A percentile compares a stretch with the other conserved stretches of the same genome.
Conservation (phyloP, 805 yeast species). For the Cyberlindnera xylosilytica region DNA sequence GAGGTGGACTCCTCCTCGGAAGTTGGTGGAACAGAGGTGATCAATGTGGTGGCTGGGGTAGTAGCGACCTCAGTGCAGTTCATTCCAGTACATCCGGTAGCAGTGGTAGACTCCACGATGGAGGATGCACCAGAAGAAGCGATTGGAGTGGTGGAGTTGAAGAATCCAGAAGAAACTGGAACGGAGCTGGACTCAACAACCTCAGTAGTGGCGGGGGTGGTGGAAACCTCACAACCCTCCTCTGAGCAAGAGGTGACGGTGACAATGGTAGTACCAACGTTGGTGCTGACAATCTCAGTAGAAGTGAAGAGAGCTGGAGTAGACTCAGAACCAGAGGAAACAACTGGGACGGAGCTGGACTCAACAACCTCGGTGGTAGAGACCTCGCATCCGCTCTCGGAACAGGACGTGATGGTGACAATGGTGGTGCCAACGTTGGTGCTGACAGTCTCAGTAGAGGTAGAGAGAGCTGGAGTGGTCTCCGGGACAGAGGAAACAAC, state of each 20-base stretch:
- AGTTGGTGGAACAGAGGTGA: background rate
- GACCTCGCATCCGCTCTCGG: background rate
- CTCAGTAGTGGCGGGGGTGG: too few relatives aligned
- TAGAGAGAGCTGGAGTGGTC: background rate
- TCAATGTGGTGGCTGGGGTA: background rate
- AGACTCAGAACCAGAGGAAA: background rate
- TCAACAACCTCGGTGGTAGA: background rate
- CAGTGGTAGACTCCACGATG: too few relatives aligned
- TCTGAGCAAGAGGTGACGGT: background rate
- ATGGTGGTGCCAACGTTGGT: background rate
- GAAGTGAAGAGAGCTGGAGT: background rate
- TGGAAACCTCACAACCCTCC: background rate
- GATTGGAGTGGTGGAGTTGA: too few relatives aligned
- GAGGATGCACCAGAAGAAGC: too few relatives aligned
- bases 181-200: background rate
- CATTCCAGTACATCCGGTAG: too few relatives aligned
- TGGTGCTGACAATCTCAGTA: background rate
- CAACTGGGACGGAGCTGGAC: background rate
- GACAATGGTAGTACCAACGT: background rate
- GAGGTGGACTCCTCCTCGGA: background rate
- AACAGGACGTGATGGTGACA: background rate
- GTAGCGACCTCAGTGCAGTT: too few relatives aligned
- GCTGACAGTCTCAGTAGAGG: background rate
- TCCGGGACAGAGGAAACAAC: background rate
- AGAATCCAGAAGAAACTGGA: background rate